phyloP scores from a whole-genome alignment of 768 basidiomycete species.

The Tylopilus sp. region DNA sequence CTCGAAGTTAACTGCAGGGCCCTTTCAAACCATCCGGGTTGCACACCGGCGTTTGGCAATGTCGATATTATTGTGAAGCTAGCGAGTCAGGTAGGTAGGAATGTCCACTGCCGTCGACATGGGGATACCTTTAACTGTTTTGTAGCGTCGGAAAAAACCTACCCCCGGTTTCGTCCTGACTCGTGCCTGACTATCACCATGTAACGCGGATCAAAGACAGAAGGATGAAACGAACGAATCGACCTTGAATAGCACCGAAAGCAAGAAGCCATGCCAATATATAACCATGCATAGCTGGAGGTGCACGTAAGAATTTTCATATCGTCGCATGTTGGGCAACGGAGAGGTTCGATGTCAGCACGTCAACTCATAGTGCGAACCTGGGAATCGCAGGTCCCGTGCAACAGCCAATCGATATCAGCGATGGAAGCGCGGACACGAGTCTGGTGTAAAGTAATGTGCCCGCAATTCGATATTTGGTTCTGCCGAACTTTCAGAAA shows the following conservation, averaged over 20 bases:
- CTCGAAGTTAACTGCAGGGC: fast-evolving
- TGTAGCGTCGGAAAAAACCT: background rate
- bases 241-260: too few relatives aligned
- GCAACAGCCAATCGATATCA: background rate
- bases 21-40: background rate
- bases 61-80: background rate
- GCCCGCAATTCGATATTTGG: too few relatives aligned
- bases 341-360: background rate
- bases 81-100: background rate
- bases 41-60: background rate
- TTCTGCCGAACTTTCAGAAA: too few relatives aligned
- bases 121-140: slow-evolving; percentile 4
- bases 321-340: too few relatives aligned
- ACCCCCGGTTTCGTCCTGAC: background rate
- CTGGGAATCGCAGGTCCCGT: background rate
- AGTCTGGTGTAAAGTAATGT: too few relatives aligned
- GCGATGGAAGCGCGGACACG: background rate
- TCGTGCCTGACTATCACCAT: background rate
- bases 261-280: too few relatives aligned
- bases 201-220: background rate
- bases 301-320: background rate
- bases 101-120: background rate
- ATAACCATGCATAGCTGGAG: background rate
- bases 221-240: background rate
- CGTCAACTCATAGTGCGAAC: background rate